Percentiles rank a stretch among this genome's conserved stretches.
These are phyloP conservation scores for Pyrenochaeta sp. DNA, from an alignment of 2,329 filamentous ascomycete species.

Conservation along the genomic window DNA sequence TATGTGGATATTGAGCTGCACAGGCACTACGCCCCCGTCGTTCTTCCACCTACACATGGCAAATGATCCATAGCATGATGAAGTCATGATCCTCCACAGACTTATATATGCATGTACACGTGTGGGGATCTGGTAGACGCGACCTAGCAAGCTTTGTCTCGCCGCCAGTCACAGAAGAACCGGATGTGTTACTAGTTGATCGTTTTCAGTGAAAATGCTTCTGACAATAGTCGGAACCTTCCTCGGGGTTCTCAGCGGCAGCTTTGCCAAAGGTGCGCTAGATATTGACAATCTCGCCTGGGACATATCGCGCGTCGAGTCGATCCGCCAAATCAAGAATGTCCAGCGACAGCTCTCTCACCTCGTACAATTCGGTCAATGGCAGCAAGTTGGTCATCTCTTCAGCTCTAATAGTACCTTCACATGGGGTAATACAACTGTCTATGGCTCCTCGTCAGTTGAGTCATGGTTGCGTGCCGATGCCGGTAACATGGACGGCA, in stretches of 20 bases:
- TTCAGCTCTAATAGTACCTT: slow-evolving; percentile 28
- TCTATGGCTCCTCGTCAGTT: slow-evolving; percentile 16
- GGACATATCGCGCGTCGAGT: slow-evolving; percentile 28
- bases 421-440: slow-evolving; percentile 29
- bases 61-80: background rate
- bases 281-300: slow-evolving; percentile 21
- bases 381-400: slow-evolving; percentile 18
- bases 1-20: background rate
- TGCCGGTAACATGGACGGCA: slow-evolving; percentile 27
- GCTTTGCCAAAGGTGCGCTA: background rate
- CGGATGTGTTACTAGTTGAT: background rate
- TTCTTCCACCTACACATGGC: background rate
- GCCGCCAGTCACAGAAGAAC: background rate
- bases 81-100: background rate
- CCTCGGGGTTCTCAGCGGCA: background rate
- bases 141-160: background rate
- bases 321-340: slow-evolving; percentile 35
- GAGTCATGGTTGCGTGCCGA: slow-evolving; percentile 26
- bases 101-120: background rate
- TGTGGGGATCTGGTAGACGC: background rate
- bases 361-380: slow-evolving; percentile 28
- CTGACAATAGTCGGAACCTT: background rate
- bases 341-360: slow-evolving; percentile 29
- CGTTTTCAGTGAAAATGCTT: background rate
- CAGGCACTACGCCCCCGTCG: background rate